Percentiles rank a stretch among this genome's conserved stretches.
These are phyloP conservation scores for Botrytis aclada DNA, from an alignment of 2,329 filamentous ascomycete species.

Conservation along the genomic window DNA sequence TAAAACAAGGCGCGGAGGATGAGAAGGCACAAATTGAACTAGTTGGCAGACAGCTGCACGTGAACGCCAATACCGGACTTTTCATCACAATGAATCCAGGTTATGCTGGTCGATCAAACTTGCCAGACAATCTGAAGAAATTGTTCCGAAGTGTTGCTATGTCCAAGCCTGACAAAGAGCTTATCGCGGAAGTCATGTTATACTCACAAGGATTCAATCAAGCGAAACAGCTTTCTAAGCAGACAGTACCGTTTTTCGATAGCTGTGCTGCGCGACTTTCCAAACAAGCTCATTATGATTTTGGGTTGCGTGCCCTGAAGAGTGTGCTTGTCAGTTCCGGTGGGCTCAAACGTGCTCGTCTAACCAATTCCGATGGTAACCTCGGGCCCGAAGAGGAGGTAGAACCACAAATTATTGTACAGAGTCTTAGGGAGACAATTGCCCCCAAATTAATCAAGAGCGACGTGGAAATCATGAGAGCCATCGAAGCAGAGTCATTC, in stretches of 20 bases:
- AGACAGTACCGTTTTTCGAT: conserved; percentile 98
- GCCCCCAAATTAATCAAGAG: conserved; percentile 92
- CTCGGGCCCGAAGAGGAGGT: conserved; percentile 68
- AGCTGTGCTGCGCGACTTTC: conserved; percentile 77
- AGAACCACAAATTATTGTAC: conserved; percentile 96
- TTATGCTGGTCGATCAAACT: conserved; percentile 94
- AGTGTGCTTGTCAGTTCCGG: conserved; percentile 98
- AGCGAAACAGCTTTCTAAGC: conserved; percentile 88
- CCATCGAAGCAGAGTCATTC: conserved; percentile 82
- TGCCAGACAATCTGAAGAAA: conserved; percentile 99
- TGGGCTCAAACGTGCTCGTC: conserved; percentile 82
- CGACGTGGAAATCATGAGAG: conserved; percentile 84
- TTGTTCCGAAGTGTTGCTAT: conserved; percentile 98
- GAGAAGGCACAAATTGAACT: conserved; percentile 88
- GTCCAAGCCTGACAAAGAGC: conserved; percentile 99
- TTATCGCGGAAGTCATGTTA: conserved; percentile 99
- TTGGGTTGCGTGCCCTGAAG: conserved; percentile 94
- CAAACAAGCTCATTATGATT: conserved; percentile 98
- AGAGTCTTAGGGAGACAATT: conserved; percentile 97
- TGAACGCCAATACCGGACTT: conserved; percentile 92
- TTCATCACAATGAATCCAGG: conserved; percentile 99
- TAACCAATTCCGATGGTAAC: conserved; percentile 56
- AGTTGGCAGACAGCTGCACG: conserved; percentile 82
- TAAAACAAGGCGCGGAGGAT: conserved; percentile 80
- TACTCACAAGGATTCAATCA: conserved; percentile 99